A percentile compares a stretch with the other conserved stretches of the same genome.
Conservation (phyloP, 2,329 filamentous ascomycete species). For the Cercospora sojina region DNA sequence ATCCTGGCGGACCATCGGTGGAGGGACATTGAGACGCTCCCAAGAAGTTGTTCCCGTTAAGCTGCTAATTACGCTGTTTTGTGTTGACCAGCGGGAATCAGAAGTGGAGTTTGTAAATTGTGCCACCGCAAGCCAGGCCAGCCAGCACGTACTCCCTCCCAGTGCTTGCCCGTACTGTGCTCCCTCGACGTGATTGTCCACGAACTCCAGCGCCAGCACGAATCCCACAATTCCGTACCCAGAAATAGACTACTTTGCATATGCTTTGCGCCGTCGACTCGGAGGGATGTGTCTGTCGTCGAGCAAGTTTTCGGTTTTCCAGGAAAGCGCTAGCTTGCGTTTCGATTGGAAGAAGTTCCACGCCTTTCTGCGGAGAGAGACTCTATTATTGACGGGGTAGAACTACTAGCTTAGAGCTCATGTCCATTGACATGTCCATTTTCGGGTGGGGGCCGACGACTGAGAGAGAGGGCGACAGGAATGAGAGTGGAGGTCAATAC, state of each 20-base stretch:
- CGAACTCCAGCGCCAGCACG: conserved; percentile 33
- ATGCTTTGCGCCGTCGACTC: conserved; percentile 39
- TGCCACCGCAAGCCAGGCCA: conserved; percentile 40
- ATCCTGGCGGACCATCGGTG: conserved; percentile 41
- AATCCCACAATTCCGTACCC: conserved; percentile 42
- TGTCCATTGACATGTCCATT: conserved; percentile 30
- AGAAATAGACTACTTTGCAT: conserved; percentile 43
- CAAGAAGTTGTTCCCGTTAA: conserved; percentile 37
- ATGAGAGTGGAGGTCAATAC: not conserved
- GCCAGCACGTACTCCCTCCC: conserved; percentile 38
- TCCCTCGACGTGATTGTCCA: conserved; percentile 27
- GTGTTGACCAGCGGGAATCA: conserved; percentile 44
- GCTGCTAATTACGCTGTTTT: conserved; percentile 40
- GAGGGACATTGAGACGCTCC: conserved; percentile 38
- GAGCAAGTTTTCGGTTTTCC: conserved; percentile 36
- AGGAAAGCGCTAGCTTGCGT: conserved; percentile 41
- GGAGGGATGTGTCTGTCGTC: conserved; percentile 42
- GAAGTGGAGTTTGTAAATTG: conserved; percentile 42
- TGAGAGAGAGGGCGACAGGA: not conserved
- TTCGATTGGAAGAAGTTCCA: conserved; percentile 43
- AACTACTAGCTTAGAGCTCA: no score
- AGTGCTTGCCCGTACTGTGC: conserved; percentile 32
- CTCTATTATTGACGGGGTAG: conserved; percentile 16
- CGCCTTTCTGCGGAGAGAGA: conserved; percentile 36
- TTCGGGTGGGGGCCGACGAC: no score